phyloP scores from a whole-genome alignment of 2,329 filamentous ascomycete species.

The Stachybotrys elegans region DNA sequence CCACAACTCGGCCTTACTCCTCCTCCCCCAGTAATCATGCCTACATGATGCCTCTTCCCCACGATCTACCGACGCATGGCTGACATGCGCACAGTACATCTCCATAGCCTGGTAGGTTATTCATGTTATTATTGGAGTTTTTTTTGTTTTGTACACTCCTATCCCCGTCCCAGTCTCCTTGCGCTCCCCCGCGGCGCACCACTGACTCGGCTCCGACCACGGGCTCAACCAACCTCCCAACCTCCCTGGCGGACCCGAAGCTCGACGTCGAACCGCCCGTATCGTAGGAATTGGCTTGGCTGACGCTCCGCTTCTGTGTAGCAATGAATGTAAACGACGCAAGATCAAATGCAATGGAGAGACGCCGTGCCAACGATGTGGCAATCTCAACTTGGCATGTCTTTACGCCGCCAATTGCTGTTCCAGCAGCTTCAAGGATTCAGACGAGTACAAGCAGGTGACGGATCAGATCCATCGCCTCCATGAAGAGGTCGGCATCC shows the following conservation, averaged over 20 bases:
- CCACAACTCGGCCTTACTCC: slow-evolving; percentile 3
- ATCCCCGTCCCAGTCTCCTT: too few relatives aligned
- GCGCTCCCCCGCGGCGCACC: too few relatives aligned
- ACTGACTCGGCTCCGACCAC: too few relatives aligned
- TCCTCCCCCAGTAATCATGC: too few relatives aligned
- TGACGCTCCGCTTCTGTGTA: too few relatives aligned
- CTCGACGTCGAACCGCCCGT: too few relatives aligned
- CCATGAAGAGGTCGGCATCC: slow-evolving; percentile 77
- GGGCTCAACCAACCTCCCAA: too few relatives aligned
- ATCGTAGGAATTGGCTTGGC: too few relatives aligned
- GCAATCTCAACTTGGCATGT: slow-evolving; percentile 61
- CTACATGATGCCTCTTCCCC: too few relatives aligned
- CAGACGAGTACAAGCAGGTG: slow-evolving; percentile 85
- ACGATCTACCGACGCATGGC: not conserved
- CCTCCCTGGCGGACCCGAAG: too few relatives aligned
- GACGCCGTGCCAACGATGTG: slow-evolving; percentile 61
- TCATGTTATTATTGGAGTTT: too few relatives aligned
- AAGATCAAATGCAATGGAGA: slow-evolving; percentile 74
- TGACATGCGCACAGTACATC: slow-evolving; percentile 56
- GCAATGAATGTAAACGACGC: slow-evolving; percentile 70
- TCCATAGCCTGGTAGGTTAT: slow-evolving; percentile 58
- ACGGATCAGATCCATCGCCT: slow-evolving; percentile 66
- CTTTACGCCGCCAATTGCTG: slow-evolving; percentile 64
- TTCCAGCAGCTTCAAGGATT: slow-evolving; percentile 81
- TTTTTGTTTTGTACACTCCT: too few relatives aligned